Evolutionary conservation across 176 grass and related monocot genomes (phyloP).

Genomic region (Carex kokanica): DNA sequence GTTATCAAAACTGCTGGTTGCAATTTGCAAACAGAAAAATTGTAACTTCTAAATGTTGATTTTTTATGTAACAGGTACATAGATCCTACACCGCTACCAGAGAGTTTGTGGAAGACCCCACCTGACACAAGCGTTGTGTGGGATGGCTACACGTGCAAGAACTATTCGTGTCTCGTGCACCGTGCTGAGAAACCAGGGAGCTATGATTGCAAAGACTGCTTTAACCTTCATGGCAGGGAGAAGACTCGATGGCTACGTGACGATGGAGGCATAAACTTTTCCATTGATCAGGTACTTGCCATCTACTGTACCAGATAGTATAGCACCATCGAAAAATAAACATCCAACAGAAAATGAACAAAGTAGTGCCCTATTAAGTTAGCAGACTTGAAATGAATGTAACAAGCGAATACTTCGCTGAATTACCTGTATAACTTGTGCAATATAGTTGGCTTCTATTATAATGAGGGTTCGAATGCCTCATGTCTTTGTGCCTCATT

Average conservation of each 20-base stretch:
- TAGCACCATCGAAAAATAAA: neutral
- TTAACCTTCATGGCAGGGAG: constrained; percentile 42
- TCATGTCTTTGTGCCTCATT: too few species aligned
- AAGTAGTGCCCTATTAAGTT: neutral
- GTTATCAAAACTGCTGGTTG: neutral
- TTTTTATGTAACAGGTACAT: constrained; percentile 14
- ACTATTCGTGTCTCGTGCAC: constrained; percentile 42
- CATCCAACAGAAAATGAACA: neutral
- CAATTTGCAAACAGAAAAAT: neutral
- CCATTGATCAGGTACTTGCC: constrained; percentile 42
- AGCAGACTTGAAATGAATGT: neutral
- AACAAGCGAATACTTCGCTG: neutral
- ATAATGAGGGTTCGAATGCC: too few species aligned
- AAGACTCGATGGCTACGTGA: constrained; percentile 35
- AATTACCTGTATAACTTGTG: neutral
- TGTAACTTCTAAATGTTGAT: neutral
- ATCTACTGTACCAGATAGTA: constrained; percentile 13
- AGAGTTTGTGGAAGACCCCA: constrained; percentile 43
- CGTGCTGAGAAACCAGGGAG: constrained; percentile 6
- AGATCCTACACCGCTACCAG: constrained; percentile 33
- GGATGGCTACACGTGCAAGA: constrained; percentile 58
- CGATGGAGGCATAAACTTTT: constrained; percentile 33
- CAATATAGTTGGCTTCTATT: neutral
- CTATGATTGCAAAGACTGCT: constrained; percentile 64
- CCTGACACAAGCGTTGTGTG: constrained; percentile 47